Percentiles rank a stretch among this genome's conserved stretches.
Evolutionary conservation across 2,329 filamentous ascomycete genomes (phyloP).

Genomic region (Diaporthe citrichinensis): DNA sequence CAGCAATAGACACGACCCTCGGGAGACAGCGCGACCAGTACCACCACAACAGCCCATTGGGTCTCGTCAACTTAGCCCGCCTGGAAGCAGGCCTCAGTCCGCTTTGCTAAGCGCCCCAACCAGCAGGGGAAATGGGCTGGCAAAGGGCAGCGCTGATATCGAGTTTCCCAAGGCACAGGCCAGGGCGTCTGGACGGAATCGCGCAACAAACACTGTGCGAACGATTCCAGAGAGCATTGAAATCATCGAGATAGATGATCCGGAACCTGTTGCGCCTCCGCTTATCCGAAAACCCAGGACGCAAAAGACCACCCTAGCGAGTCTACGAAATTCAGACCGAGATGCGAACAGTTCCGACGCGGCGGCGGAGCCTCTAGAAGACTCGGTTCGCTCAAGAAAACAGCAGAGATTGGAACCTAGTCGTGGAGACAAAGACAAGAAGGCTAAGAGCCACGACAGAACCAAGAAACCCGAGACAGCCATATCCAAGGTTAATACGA

Average conservation of each 20-base stretch:
- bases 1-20: background rate
- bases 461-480: constrained; percentile 19
- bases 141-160: background rate
- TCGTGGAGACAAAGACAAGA: constrained; percentile 1
- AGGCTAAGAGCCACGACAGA: constrained; percentile 9
- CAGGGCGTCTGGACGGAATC: background rate
- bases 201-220: background rate
- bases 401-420: constrained; percentile 15
- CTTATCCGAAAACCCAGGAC: background rate
- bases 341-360: background rate
- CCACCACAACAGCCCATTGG: background rate
- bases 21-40: background rate
- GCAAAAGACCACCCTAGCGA: background rate
- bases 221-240: constrained; percentile 1
- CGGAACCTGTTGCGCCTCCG: background rate
- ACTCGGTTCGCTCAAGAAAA: background rate
- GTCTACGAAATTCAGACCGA: background rate
- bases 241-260: constrained; percentile 39
- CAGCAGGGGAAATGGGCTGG: background rate
- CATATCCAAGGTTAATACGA: background rate
- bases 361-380: background rate
- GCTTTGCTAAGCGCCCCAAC: background rate
- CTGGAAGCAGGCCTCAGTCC: background rate
- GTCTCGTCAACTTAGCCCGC: constrained; percentile 4
- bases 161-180: background rate